Conservation (phyloP, 2,329 filamentous ascomycete species). For the Fusarium transvaalense region DNA sequence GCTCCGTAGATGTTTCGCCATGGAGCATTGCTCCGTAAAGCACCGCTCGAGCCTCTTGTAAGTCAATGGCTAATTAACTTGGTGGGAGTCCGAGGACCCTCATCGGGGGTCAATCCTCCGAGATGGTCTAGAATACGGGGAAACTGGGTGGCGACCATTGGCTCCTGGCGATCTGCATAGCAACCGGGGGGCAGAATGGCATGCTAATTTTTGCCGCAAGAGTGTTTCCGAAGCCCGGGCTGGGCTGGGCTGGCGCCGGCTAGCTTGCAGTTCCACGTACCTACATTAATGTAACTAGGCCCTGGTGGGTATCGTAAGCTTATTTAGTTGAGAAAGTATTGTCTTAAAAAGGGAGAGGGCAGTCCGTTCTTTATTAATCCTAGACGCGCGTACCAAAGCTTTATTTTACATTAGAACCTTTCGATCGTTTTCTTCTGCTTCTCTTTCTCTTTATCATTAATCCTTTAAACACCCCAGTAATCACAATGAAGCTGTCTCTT, state of each 20-base stretch:
- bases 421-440: background rate
- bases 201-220: constrained; percentile 10
- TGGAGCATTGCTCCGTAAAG: constrained; percentile 3
- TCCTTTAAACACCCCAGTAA: background rate
- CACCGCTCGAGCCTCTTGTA: constrained; percentile 5
- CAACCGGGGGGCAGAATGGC: constrained; percentile 18
- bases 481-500: constrained; percentile 55
- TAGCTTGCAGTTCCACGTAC: background rate
- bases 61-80: constrained; percentile 1
- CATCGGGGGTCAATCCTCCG: constrained; percentile 18
- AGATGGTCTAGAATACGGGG: constrained; percentile 24
- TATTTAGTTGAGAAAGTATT: constrained; percentile 9
- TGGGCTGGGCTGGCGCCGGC: constrained; percentile 6
- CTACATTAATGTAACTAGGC: constrained; percentile 10
- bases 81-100: background rate
- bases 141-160: constrained; percentile 23
- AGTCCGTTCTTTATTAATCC: constrained; percentile 1
- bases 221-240: constrained; percentile 6
- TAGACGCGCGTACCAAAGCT: constrained; percentile 17
- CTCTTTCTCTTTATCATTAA: background rate
- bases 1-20: background rate
- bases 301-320: constrained; percentile 8
- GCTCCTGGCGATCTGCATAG: constrained; percentile 14
- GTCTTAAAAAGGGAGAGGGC: constrained; percentile 20
- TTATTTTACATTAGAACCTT: background rate